Conservation (phyloP, 2,329 filamentous ascomycete genomes). For the Diaporthe sp. region DNA sequence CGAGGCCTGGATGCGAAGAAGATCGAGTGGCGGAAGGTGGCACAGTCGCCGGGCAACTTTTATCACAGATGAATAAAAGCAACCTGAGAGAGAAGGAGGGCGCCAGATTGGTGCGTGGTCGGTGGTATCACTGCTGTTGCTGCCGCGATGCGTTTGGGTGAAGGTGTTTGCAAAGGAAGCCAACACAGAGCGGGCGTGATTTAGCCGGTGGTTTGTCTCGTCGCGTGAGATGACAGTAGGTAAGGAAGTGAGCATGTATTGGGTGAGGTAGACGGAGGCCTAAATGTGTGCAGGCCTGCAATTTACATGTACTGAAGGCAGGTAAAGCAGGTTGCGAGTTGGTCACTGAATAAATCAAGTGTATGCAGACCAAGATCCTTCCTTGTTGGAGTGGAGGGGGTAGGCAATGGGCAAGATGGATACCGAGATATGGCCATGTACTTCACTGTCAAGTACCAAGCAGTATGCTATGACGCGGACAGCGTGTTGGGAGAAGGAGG, state of each 20-base stretch:
- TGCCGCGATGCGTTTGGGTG: neutral
- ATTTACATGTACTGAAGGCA: neutral
- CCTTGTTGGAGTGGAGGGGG: neutral
- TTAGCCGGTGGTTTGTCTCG: neutral
- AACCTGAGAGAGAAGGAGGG: neutral
- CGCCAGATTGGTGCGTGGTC: neutral
- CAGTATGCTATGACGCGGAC: slow-evolving; percentile 19
- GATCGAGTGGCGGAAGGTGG: neutral
- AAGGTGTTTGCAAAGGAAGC: neutral
- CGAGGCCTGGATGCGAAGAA: neutral
- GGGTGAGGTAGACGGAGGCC: neutral
- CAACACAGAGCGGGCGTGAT: neutral
- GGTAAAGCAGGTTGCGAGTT: neutral
- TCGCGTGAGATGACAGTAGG: neutral
- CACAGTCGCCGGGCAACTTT: neutral
- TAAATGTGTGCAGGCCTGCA: neutral
- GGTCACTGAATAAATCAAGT: neutral
- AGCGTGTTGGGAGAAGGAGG: neutral
- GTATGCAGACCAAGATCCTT: neutral
- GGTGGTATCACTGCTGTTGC: neutral
- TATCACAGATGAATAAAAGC: neutral
- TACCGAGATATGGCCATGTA: slow-evolving; percentile 13
- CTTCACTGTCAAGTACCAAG: slow-evolving; percentile 2
- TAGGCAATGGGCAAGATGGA: neutral
- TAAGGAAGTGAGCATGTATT: neutral